A percentile compares a stretch with the other conserved stretches of the same genome.
phyloP scores from a whole-genome alignment of 768 basidiomycete species.

The Wakefieldia striispora region DNA sequence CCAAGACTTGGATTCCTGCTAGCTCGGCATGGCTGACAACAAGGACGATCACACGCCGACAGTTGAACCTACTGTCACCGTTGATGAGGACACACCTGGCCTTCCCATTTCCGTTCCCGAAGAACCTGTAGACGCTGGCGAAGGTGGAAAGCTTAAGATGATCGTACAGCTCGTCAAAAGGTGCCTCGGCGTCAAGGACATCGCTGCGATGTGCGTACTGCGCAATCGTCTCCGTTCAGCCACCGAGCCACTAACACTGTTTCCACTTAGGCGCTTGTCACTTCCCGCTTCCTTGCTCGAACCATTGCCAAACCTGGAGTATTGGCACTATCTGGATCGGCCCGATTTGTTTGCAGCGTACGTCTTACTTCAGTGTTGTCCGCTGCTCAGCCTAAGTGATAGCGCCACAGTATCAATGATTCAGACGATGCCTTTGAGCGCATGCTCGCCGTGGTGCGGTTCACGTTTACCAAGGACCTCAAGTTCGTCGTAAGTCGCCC shows the following conservation, averaged over 20 bases:
- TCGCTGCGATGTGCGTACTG: constrained; percentile 79
- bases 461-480: constrained; percentile 89
- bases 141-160: constrained; percentile 93
- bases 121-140: constrained; percentile 67
- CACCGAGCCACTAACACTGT: constrained; percentile 16
- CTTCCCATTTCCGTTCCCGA: constrained; percentile 70
- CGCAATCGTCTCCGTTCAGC: background rate
- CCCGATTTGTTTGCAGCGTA: constrained; percentile 91
- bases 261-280: constrained; percentile 71
- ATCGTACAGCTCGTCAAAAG: constrained; percentile 89
- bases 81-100: constrained; percentile 52
- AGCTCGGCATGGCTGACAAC: constrained; percentile 19
- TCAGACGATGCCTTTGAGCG: constrained; percentile 90
- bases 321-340: constrained; percentile 91
- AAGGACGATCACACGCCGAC: constrained; percentile 10
- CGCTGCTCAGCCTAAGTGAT: constrained; percentile 4
- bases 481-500: constrained; percentile 75
- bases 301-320: constrained; percentile 94
- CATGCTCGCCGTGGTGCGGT: constrained; percentile 90
- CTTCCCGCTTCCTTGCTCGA: constrained; percentile 91
- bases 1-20: background rate
- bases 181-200: constrained; percentile 91
- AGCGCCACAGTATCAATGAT: constrained; percentile 74
- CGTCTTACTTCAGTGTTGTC: constrained; percentile 32
- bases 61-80: constrained; percentile 1